phyloP scores from a whole-genome alignment of 2,329 filamentous ascomycete genomes.

The Alternaria metachromatica region DNA sequence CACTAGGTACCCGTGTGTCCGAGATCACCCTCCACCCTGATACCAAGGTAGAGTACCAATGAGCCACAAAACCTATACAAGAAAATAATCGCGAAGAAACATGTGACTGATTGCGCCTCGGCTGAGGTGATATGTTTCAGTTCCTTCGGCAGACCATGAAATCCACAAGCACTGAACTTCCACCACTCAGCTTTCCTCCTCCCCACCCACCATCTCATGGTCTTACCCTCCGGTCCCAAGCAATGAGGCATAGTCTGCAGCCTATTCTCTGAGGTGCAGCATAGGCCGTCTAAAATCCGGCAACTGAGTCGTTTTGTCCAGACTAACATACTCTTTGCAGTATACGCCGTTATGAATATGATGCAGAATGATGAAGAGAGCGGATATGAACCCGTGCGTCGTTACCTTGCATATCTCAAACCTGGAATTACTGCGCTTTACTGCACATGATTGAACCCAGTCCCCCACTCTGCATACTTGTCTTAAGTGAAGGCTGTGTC shows the following conservation, averaged over 20 bases:
- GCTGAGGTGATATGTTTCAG: slow-evolving; percentile 5
- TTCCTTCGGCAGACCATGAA: slow-evolving; percentile 20
- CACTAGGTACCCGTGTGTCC: neutral
- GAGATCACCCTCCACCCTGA: neutral
- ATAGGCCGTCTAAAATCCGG: slow-evolving; percentile 23
- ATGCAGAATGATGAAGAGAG: slow-evolving; percentile 37
- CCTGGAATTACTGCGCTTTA: slow-evolving; percentile 19
- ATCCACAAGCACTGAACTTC: slow-evolving; percentile 25
- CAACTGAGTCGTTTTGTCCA: slow-evolving; percentile 14
- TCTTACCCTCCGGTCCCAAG: slow-evolving; percentile 68
- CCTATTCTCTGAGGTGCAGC: slow-evolving; percentile 25
- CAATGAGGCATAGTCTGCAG: slow-evolving; percentile 16
- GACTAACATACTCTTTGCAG: slow-evolving; percentile 5
- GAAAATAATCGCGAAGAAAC: neutral
- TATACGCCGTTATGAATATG: slow-evolving; percentile 18
- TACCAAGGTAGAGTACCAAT: neutral
- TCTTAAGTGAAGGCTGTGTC: slow-evolving; percentile 55
- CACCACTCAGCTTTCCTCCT: slow-evolving; percentile 56
- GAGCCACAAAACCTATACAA: neutral
- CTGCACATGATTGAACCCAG: slow-evolving; percentile 56
- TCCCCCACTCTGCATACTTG: slow-evolving; percentile 60
- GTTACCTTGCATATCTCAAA: slow-evolving; percentile 27
- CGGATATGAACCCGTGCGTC: slow-evolving; percentile 37
- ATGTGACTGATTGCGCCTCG: neutral
- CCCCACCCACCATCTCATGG: slow-evolving; percentile 68